Conservation (phyloP, 306 rosid species). For the Acacia crassicarpa region DNA sequence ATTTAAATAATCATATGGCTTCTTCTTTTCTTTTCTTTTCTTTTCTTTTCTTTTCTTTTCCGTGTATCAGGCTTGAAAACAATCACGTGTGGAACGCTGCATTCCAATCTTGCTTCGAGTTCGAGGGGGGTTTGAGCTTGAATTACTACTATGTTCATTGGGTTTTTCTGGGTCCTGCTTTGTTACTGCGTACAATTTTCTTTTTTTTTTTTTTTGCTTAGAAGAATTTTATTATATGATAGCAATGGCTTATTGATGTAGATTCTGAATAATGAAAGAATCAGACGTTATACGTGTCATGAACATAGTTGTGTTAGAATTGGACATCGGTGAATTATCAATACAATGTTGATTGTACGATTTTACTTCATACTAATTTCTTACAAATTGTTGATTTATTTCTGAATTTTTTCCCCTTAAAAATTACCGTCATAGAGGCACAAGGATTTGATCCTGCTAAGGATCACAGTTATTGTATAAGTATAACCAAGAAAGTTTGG, state of each 20-base stretch:
- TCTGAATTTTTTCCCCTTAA: neutral
- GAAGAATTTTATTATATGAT: conserved; percentile 7
- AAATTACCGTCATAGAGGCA: neutral
- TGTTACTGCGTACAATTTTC: neutral
- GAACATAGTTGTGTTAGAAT: neutral
- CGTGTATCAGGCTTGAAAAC: conserved; percentile 18
- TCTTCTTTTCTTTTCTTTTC: no score
- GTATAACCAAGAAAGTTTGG: neutral
- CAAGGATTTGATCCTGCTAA: neutral
- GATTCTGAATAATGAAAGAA: conserved; percentile 13
- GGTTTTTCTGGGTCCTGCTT: neutral
- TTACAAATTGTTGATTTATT: neutral
- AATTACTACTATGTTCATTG: neutral
- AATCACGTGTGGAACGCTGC: neutral
- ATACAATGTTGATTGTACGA: neutral
- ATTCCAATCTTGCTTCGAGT: neutral
- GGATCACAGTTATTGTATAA: neutral
- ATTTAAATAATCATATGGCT: neutral
- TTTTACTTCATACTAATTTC: neutral
- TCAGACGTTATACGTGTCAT: neutral
- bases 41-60: neutral
- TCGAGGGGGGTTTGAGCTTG: neutral
- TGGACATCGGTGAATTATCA: neutral
- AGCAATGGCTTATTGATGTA: neutral
- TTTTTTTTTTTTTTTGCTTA: neutral